Evolutionary conservation across 1,284 basidiomycete species (phyloP).

Genomic region (Tetrapyrgos nigripes): DNA sequence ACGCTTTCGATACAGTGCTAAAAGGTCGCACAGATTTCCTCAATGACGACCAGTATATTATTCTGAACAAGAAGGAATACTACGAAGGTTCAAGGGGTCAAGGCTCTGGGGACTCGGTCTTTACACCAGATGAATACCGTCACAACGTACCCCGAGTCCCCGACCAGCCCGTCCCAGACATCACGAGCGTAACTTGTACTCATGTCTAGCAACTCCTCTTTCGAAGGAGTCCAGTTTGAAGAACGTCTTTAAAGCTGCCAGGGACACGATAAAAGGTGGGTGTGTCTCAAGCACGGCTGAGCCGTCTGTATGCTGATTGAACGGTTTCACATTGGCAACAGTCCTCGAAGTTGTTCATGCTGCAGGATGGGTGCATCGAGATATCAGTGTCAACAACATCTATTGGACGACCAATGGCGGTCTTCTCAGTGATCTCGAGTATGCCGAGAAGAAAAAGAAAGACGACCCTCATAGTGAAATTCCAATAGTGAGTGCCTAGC

Average conservation of each 20-base stretch:
- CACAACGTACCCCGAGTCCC: too few relatives aligned
- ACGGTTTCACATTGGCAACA: background rate
- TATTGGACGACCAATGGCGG: background rate
- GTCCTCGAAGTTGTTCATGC: background rate
- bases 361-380: constrained; percentile 8
- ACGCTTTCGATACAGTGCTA: background rate
- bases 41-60: too few relatives aligned
- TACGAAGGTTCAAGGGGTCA: too few relatives aligned
- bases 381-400: constrained; percentile 1
- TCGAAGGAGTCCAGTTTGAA: background rate
- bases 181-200: background rate
- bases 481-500: too few relatives aligned
- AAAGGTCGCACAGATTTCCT: too few relatives aligned
- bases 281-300: too few relatives aligned
- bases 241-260: background rate
- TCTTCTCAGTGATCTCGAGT: background rate
- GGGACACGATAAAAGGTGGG: background rate
- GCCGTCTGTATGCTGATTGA: too few relatives aligned
- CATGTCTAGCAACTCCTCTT: background rate
- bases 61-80: too few relatives aligned
- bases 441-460: too few relatives aligned
- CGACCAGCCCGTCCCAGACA: background rate
- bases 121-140: too few relatives aligned
- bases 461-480: too few relatives aligned
- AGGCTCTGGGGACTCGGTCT: too few relatives aligned